Conservation (phyloP, 2,329 filamentous ascomycete genomes). For the Xylariaceae sp. region DNA sequence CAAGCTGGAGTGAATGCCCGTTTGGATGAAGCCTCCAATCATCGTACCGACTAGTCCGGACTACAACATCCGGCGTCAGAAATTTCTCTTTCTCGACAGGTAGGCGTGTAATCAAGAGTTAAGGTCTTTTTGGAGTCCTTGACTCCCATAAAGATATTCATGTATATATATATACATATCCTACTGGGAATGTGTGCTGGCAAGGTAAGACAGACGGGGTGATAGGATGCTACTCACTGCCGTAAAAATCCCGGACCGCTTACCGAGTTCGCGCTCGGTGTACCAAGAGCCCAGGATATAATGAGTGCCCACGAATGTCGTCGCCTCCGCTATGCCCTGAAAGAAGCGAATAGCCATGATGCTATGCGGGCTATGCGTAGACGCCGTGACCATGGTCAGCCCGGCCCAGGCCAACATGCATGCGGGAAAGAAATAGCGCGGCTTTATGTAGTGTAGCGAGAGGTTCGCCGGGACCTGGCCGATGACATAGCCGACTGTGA, state of each 20-base stretch:
- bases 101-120: no score
- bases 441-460: conserved; percentile 64
- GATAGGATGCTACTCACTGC: conserved; percentile 30
- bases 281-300: conserved; percentile 66
- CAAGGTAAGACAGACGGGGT: background rate
- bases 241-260: conserved; percentile 63
- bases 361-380: conserved; percentile 50
- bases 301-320: conserved; percentile 60
- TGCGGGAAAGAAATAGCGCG: conserved; percentile 64
- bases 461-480: conserved; percentile 65
- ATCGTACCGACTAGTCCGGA: conserved; percentile 63
- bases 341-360: conserved; percentile 65
- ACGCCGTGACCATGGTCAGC: conserved; percentile 64
- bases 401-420: conserved; percentile 68
- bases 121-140: background rate
- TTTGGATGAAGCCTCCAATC: conserved; percentile 65
- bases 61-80: background rate
- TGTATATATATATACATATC: no score
- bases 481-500: conserved; percentile 49
- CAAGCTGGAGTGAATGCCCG: conserved; percentile 49
- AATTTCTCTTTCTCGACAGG: no score
- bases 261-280: conserved; percentile 61
- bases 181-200: no score
- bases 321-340: conserved; percentile 57
- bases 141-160: background rate